Percentiles rank a stretch among this genome's conserved stretches.
These are phyloP conservation scores for Clarkia xantiana DNA, from an alignment of 345 rosid species.

Conservation along the genomic window DNA sequence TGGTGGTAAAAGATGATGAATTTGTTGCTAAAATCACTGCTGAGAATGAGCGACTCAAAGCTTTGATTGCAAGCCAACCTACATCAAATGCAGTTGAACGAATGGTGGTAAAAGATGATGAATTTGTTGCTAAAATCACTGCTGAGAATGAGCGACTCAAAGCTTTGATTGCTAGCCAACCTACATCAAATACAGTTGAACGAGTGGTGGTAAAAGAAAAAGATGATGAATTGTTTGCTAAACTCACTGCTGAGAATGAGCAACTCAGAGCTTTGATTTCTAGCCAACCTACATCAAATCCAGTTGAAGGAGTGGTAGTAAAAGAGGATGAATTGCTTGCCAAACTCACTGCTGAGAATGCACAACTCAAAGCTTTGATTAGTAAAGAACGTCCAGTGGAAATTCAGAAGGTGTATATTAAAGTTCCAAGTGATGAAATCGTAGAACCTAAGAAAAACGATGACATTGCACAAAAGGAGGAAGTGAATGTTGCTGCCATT, in stretches of 20 bases:
- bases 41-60: slow-evolving; percentile 89
- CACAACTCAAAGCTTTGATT: slow-evolving; percentile 53
- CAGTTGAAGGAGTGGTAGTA: slow-evolving; percentile 29
- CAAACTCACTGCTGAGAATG: slow-evolving; percentile 62
- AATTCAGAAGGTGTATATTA: no score
- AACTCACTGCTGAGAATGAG: slow-evolving; percentile 8
- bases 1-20: slow-evolving; percentile 47
- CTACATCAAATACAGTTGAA: no score
- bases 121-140: slow-evolving; percentile 38
- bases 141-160: slow-evolving; percentile 80
- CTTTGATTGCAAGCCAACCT: slow-evolving; percentile 7
- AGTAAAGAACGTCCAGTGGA: no score
- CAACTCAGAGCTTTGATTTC: slow-evolving; percentile 45
- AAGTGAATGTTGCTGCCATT: no score
- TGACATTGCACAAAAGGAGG: no score
- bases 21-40: slow-evolving; percentile 40
- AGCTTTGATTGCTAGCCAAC: slow-evolving; percentile 33
- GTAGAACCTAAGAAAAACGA: no score
- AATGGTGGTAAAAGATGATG: slow-evolving; percentile 50
- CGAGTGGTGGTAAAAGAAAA: no score
- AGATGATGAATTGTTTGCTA: neutral
- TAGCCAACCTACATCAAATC: slow-evolving; percentile 13
- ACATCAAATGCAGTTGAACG: slow-evolving; percentile 17
- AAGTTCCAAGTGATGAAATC: no score
- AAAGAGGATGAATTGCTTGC: slow-evolving; percentile 44